Base-by-base conservation (phyloP, 2,329 filamentous ascomycete species). In the Nothophoma quercina region DNA sequence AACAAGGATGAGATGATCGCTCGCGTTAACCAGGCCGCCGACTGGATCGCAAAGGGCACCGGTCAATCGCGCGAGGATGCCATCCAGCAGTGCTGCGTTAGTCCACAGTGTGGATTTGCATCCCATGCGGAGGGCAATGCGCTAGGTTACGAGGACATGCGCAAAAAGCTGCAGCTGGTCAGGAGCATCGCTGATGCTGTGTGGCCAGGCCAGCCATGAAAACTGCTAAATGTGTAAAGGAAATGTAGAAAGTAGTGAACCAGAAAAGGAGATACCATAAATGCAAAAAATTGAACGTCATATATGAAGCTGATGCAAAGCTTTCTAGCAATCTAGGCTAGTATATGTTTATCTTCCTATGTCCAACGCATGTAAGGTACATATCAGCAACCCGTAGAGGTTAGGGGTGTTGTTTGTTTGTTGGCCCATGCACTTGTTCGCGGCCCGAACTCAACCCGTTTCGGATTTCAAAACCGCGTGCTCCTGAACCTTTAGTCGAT, bases 111-210 rank as follows among this genome's bases (percentile, higher is more conserved):
- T 36, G 72, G 72, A 6, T 74, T 74, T 72, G 89, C 88, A 28
- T 90, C 86, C 28, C 89, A 93, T 69, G 85, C 88, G 61, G 85
- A 83, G 64, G 89, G 89, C 0, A 91, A 93, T 68, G 82, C 85
- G 12, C 78, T 93, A 46, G 83, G 81, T 18, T 78, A 85, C 57
- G 83, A 89, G 36, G 88, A 89, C 56, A 88, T 92, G 86, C 84
- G 84, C 75, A 85, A 83, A 72, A 93, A 92, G 78, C 75, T 93
- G 65, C 78, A 83, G 60, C 75, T 93, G 44, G 87, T 92, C 15
- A 83, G 88, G 58, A 79, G 85, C 62, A 85, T 93, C 64, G 88
- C 89, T 2, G 83, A 91, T 67, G 84, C 88, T 65, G 83, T 92
- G 51, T 93, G 89, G 89, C 80, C 81, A 4, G 78, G 79, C 16